These are phyloP conservation scores for Bolboschoenoplectus hybrid DNA, from an alignment of 202 grass and related monocot genomes.

Conservation along the genomic window DNA sequence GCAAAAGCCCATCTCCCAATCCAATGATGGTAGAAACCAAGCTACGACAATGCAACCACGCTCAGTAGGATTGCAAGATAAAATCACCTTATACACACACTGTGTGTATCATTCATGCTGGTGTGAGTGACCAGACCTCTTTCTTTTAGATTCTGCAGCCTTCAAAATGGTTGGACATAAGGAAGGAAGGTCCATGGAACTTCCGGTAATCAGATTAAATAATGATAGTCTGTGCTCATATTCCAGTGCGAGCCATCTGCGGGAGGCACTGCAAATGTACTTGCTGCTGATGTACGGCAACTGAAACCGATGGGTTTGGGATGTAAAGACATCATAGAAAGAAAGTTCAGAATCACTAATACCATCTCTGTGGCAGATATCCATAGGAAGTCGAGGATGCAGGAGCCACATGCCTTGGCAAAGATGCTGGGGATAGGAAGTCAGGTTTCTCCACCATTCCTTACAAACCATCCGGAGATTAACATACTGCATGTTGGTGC, in stretches of 20 bases:
- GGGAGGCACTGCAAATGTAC: slow-evolving; percentile 16
- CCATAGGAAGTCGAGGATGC: slow-evolving; percentile 23
- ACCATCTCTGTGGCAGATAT: neutral
- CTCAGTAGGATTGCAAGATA: slow-evolving; percentile 13
- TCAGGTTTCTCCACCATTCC: slow-evolving; percentile 14
- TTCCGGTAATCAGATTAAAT: slow-evolving; percentile 33
- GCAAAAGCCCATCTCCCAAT: slow-evolving; percentile 10
- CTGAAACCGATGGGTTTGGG: slow-evolving; percentile 7
- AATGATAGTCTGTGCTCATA: slow-evolving; percentile 31
- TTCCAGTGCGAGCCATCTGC: slow-evolving; percentile 39
- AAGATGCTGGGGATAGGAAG: slow-evolving; percentile 1
- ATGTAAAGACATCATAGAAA: slow-evolving; percentile 39
- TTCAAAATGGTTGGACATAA: neutral
- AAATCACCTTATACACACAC: neutral
- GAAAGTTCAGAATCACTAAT: neutral
- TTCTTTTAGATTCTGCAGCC: neutral
- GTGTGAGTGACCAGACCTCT: neutral
- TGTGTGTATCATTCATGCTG: neutral
- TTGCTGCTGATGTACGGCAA: slow-evolving; percentile 28
- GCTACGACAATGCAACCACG: neutral
- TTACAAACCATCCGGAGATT: slow-evolving; percentile 40
- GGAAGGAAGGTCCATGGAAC: slow-evolving; percentile 33
- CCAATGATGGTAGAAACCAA: neutral
- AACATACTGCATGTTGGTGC: slow-evolving; percentile 33
- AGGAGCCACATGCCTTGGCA: slow-evolving; percentile 23